A percentile compares a stretch with the other conserved stretches of the same genome.
Conservation (phyloP, 1,284 basidiomycete genomes). For the Apiotrichum sp. region DNA sequence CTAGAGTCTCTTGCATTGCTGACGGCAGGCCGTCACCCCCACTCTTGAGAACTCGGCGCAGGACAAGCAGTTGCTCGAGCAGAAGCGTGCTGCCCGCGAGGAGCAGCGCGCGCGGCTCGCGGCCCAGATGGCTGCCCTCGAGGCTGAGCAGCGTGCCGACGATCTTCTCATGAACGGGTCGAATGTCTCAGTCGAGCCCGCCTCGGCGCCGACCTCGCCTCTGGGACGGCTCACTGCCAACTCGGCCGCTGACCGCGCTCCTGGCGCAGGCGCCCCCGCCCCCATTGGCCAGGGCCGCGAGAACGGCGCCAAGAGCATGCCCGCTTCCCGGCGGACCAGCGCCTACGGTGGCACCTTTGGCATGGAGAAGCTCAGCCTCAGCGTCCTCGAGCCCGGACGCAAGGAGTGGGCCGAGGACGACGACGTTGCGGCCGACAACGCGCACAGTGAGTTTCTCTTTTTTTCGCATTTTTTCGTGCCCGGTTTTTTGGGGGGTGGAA, state of each 20-base stretch:
- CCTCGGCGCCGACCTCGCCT: constrained; percentile 40
- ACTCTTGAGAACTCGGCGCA: constrained; percentile 3
- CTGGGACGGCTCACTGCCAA: constrained; percentile 12
- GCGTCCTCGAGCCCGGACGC: constrained; percentile 34
- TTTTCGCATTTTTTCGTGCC: not conserved
- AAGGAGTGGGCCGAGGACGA: constrained; percentile 39
- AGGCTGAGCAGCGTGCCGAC: constrained; percentile 77
- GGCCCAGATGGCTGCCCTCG: constrained; percentile 84
- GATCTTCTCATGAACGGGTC: constrained; percentile 53
- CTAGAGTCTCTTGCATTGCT: too few relatives aligned
- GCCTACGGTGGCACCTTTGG: constrained; percentile 44
- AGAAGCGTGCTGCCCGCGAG: constrained; percentile 77
- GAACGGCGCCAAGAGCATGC: constrained; percentile 48
- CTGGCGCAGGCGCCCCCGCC: constrained; percentile 19
- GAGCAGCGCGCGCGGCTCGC: constrained; percentile 84
- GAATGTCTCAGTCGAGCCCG: constrained; percentile 18
- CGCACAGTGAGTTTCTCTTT: constrained; percentile 35
- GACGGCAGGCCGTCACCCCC: not conserved
- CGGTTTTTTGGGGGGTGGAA: too few relatives aligned
- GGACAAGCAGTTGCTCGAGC: constrained; percentile 65
- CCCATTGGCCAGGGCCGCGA: constrained; percentile 34
- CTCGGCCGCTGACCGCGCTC: constrained; percentile 12
- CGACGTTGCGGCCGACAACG: constrained; percentile 43
- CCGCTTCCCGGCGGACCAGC: constrained; percentile 42
- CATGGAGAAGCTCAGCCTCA: constrained; percentile 47